Base-by-base conservation (phyloP, 306 rosid genomes). In the Prunus armeniaca region DNA sequence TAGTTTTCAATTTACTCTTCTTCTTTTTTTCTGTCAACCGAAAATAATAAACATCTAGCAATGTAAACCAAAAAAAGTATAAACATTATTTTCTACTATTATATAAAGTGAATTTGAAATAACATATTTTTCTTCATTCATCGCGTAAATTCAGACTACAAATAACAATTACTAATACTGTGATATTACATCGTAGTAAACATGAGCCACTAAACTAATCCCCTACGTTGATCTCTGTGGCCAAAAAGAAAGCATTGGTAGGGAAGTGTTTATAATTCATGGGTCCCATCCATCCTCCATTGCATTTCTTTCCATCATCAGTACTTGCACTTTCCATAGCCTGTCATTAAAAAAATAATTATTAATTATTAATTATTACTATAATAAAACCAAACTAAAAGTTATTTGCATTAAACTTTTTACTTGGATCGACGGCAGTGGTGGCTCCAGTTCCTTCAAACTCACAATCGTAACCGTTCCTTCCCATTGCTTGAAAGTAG, bases 401-500 rank as follows among this genome's bases (percentile, higher is more conserved):
- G 55, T 2, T 43, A 1, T 24, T 41, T 11, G 19, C 38, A 46
- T 54, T 11, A 9, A 41, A 43, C 77, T 0, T n/a, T 7, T 34
- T 6, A 68, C 89, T 79, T 62, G 93, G 88, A 71, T 87, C 87
- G 6, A 83, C 69, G 57, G 50, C 38, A 0, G 85, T 72, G 67
- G 56, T 47, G 51, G 82, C 70, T 52, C 84, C 89, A 2, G 84
- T 75, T 51, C 72, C 69, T 19, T 30, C 83, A 52, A 85, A 89
- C 73, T 83, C 88, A 18, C 88, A 83, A 73, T 77, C 80, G 12
- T 18, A 22, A 4, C 54, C 81, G 13, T 77, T 72, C 60, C 2
- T 63, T 58, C 86, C 85, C 76, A 22, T 82, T 12, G 72, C 67
- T 66, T 78, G 88, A 66, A 80, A 93, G 61, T 90, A 90, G 1